Evolutionary conservation across 805 yeast genomes (phyloP), one percentile per base, ranked within the genome.

Genomic region (Barnettozyma siamensis): DNA sequence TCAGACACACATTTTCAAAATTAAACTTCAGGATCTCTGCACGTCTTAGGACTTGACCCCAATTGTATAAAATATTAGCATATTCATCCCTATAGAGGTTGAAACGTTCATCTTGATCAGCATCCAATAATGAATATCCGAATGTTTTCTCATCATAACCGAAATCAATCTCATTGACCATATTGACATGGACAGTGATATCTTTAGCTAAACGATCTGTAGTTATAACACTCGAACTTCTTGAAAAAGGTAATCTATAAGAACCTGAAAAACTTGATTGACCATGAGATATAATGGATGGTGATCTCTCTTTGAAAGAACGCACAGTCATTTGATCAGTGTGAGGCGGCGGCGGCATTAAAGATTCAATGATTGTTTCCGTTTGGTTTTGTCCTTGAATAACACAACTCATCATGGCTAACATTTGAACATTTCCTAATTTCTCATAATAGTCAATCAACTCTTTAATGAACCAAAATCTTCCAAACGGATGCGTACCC

Each of bases 31-130:
- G 59, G 10, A 89, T 74, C 53, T 89, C 89, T 23, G 86, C 78
- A 33, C 96, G 63, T 48, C 81, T 77, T n/a, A 84, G 72, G 0
- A 88, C 84, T 16, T 88, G 67, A 0, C 93, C 94, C 97, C 97
- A 91, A 27, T 73, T 61, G 53, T 75, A 85, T 12, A 89, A 65
- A 55, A 89, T 70, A 16, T 81, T 75, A 0, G 96, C 88, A 59
- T 91, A 89, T 49, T 80, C 82, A 17, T 73, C 70, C 31, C 96
- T 76, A 74, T 66, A 69, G 1, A 49, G 47, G 29, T 56, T 47
- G 34, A 52, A 67, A 56, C 38, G 35, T 13, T 39, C 43, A 21
- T 55, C 53, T 10, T 49, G 48, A 18, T 50, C 48, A 42, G 70
- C 68, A 11, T 48, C 42, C n/a, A 52, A 34, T 13, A 41, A 71